These are phyloP conservation scores for Exophiala xenobiotica DNA, from an alignment of 2,329 filamentous ascomycete species.

Conservation along the genomic window DNA sequence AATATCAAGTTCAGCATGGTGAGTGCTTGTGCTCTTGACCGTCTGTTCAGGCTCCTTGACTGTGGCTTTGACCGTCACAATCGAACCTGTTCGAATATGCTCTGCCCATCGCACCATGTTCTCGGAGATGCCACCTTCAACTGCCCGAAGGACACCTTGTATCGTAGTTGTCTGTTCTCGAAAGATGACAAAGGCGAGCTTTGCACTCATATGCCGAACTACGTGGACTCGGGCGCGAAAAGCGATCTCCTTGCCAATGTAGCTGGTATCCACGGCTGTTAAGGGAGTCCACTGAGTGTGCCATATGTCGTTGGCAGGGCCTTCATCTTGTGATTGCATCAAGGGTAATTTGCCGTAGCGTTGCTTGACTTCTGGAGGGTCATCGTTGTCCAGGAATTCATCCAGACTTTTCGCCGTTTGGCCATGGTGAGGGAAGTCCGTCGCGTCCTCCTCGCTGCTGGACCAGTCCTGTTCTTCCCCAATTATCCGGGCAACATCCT, in stretches of 20 bases:
- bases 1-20: constrained; percentile 67
- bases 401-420: constrained; percentile 16
- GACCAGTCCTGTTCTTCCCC: constrained; percentile 12
- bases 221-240: constrained; percentile 69
- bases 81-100: constrained; percentile 67
- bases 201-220: constrained; percentile 55
- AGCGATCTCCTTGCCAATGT: constrained; percentile 54
- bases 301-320: constrained; percentile 6
- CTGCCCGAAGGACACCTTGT: constrained; percentile 65
- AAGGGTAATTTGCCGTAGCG: constrained; percentile 23
- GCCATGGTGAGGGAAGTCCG: not conserved
- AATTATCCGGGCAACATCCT: constrained; percentile 12
- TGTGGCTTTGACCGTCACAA: constrained; percentile 67
- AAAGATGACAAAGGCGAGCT: constrained; percentile 73
- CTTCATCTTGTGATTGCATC: constrained; percentile 22
- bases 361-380: constrained; percentile 20
- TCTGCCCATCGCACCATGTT: constrained; percentile 77
- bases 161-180: constrained; percentile 73
- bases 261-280: constrained; percentile 14
- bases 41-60: constrained; percentile 63
- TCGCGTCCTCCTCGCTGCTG: constrained; percentile 8
- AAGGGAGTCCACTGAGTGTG: constrained; percentile 13
- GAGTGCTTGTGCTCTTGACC: constrained; percentile 67
- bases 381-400: constrained; percentile 23
- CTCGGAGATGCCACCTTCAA: constrained; percentile 59